A percentile compares a stretch with the other conserved stretches of the same genome.
phyloP scores from a whole-genome alignment of 2,329 filamentous ascomycete species.

The Talaromyces islandicus region DNA sequence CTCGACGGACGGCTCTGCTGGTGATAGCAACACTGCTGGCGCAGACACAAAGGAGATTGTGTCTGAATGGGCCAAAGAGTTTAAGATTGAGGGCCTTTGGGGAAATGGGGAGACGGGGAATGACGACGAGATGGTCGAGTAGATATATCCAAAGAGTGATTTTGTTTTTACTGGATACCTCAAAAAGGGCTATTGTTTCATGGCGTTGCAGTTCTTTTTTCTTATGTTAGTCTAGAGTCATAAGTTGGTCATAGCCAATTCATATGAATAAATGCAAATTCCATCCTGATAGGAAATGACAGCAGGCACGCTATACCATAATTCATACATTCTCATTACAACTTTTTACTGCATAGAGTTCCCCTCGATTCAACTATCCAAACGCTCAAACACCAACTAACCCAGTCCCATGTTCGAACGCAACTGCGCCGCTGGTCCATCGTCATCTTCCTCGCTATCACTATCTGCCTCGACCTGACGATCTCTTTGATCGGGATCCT shows the following conservation, averaged over 20 bases:
- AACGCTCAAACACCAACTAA: background rate
- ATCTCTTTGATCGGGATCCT: conserved; percentile 29
- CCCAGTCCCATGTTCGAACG: conserved; percentile 11
- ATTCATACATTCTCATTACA: background rate
- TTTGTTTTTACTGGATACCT: conserved; percentile 21
- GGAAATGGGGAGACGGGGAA: conserved; percentile 53
- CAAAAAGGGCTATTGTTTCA: conserved; percentile 20
- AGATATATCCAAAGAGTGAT: conserved; percentile 10
- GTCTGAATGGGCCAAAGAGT: conserved; percentile 87
- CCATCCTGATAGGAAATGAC: background rate
- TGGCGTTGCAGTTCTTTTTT: background rate
- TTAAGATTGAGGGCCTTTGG: conserved; percentile 90
- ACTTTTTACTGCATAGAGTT: background rate
- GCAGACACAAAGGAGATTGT: conserved; percentile 80
- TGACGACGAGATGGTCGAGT: conserved; percentile 35
- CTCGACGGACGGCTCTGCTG: conserved; percentile 29
- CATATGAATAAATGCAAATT: background rate
- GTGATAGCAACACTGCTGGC: conserved; percentile 5
- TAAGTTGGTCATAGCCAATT: background rate
- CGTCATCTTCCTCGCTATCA: conserved; percentile 12
- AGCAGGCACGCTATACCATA: background rate
- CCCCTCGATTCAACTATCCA: background rate
- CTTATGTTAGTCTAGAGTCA: background rate
- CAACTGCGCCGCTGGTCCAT: conserved; percentile 12
- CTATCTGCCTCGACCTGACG: conserved; percentile 6